Evolutionary conservation across 139 green algal species (phyloP), one percentile per base, ranked within the genome.

Genomic region (Astrephomene gubernaculifera): DNA sequence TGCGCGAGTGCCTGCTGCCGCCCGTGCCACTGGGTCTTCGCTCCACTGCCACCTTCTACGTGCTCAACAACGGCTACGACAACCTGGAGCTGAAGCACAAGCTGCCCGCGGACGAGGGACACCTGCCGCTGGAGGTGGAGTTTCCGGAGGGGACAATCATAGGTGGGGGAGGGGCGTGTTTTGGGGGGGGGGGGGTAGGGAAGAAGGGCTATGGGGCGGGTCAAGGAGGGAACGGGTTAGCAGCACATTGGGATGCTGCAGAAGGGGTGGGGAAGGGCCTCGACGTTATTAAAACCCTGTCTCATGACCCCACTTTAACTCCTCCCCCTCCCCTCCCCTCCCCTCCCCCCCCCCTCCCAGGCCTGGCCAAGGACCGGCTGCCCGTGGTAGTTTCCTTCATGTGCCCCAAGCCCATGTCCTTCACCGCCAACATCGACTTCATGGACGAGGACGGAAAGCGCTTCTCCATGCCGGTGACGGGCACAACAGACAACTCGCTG

Each of bases 51-150:
- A 87, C 68, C 29, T 95, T 98, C 87, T 75, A 86, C 39, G 82
- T 98, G 71, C 72, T 95, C 57, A 97, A 96, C 82, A 89, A 95
- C 39, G 91, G 87, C 35, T 98, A 96, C 86, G 94, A 97, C 90
- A 98, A 97, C 87, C 87, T 97, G 35, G 92, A 97, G 86, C 88
- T 98, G 53, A 89, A 92, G 68, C 95, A 91, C 85, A 82, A 90
- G 52, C 88, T 94, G 71, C 91, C 94, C 1, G 81, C 92, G 38
- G 94, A 97, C 81, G 88, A 93, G 69, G 61, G 79, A 7, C 88
- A 92, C 69, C 43, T 94, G 39, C 94, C 94, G 27, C 79, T 97
- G 39, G 49, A 89, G 68, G 54, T 96, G 14, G 82, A 92, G 36
- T 96, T 96, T 74, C 94, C 94, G 19, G 92, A 96, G 71, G 93